These are phyloP conservation scores for Aspergillus costaricaensis DNA, from an alignment of 2,329 filamentous ascomycete species.

Conservation along the genomic window DNA sequence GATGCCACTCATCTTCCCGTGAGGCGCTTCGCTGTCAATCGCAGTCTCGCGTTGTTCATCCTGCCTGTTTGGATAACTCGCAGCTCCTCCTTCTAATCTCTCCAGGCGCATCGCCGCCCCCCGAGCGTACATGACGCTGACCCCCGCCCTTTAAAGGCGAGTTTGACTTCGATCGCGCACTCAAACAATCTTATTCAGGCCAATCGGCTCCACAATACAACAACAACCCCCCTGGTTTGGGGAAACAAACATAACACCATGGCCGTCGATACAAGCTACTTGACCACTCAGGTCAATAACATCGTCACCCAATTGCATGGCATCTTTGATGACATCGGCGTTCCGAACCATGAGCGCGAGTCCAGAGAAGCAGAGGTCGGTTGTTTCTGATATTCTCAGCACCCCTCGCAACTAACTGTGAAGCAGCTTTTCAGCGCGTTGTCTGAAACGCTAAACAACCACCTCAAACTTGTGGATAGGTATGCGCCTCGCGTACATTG, in stretches of 20 bases:
- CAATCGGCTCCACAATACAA: not conserved
- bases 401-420: constrained; percentile 13
- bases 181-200: not conserved
- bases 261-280: constrained; percentile 84
- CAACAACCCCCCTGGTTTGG: constrained; percentile 14
- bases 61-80: constrained; percentile 15
- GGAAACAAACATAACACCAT: constrained; percentile 25
- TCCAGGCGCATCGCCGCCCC: constrained; percentile 13
- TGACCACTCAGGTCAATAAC: constrained; percentile 91
- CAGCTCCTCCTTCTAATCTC: constrained; percentile 2
- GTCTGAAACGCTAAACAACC: constrained; percentile 87
- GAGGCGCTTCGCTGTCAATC: constrained; percentile 18
- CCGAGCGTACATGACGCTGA: constrained; percentile 8
- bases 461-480: constrained; percentile 78
- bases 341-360: constrained; percentile 91
- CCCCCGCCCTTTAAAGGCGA: constrained; percentile 6
- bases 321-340: constrained; percentile 95
- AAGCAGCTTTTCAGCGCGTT: constrained; percentile 82
- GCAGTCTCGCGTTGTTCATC: constrained; percentile 19
- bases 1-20: constrained; percentile 20
- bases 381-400: constrained; percentile 12
- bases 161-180: not conserved
- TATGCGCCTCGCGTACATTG: constrained; percentile 37
- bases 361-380: constrained; percentile 83
- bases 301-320: constrained; percentile 92